A percentile compares a stretch with the other conserved stretches of the same genome.
Evolutionary conservation across 768 basidiomycete genomes (phyloP).

Genomic region (Postia placenta): DNA sequence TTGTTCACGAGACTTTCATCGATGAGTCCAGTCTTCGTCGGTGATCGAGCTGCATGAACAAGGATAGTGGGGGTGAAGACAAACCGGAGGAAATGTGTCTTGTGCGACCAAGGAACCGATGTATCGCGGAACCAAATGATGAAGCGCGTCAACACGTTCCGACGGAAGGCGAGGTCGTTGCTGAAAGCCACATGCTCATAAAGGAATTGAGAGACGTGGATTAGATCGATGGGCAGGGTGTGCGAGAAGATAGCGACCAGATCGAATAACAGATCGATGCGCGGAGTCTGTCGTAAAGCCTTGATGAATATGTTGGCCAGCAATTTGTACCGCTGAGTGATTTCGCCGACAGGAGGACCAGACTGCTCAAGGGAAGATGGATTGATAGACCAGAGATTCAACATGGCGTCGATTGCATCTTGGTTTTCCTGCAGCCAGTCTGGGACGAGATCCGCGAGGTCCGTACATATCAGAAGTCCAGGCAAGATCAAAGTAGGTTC

Average conservation of each 20-base stretch:
- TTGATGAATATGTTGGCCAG: conserved; percentile 75
- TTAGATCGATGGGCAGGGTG: conserved; percentile 74
- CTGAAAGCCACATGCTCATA: conserved; percentile 79
- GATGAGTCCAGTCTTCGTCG: conserved; percentile 54
- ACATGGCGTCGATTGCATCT: conserved; percentile 62
- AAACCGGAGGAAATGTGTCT: conserved; percentile 72
- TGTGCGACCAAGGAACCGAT: conserved; percentile 63
- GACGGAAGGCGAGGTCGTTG: conserved; percentile 60
- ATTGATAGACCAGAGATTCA: conserved; percentile 66
- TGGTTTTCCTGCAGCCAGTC: conserved; percentile 67
- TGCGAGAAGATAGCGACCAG: conserved; percentile 77
- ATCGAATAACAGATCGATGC: conserved; percentile 87
- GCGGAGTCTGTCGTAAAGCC: conserved; percentile 60
- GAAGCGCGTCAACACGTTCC: conserved; percentile 83
- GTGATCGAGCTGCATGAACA: conserved; percentile 57
- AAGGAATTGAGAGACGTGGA: conserved; percentile 76
- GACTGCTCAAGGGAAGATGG: conserved; percentile 27
- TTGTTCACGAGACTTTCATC: conserved; percentile 65
- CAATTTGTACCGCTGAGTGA: conserved; percentile 54
- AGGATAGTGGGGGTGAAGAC: conserved; percentile 85
- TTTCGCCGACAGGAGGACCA: conserved; percentile 40
- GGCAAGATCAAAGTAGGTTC: conserved; percentile 53
- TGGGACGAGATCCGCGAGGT: conserved; percentile 62
- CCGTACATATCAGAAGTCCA: conserved; percentile 70
- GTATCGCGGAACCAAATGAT: conserved; percentile 74